These are phyloP conservation scores for Elsinoe perseae DNA, from an alignment of 2,329 filamentous ascomycete species.

Conservation along the genomic window DNA sequence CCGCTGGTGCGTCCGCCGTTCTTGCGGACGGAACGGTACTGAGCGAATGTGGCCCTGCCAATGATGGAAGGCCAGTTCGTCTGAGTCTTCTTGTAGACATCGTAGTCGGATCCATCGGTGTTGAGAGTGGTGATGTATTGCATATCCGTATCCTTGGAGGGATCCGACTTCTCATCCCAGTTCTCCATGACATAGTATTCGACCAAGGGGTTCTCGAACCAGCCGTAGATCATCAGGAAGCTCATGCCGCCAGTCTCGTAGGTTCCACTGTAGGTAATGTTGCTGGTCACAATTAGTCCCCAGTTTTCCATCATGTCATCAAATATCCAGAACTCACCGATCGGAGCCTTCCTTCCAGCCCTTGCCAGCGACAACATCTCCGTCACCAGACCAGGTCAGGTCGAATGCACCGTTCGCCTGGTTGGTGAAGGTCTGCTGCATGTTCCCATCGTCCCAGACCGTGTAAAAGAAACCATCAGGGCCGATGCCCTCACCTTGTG, in stretches of 20 bases:
- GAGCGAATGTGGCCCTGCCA: constrained; percentile 36
- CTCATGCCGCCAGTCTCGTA: constrained; percentile 27
- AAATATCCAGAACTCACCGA: background rate
- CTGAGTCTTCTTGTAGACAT: constrained; percentile 33
- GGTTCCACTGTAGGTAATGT: constrained; percentile 25
- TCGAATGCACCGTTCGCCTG: constrained; percentile 11
- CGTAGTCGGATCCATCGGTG: constrained; percentile 33
- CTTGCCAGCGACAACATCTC: constrained; percentile 16
- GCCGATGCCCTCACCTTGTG: constrained; percentile 11
- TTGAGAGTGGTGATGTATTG: constrained; percentile 37
- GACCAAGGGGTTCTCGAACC: constrained; percentile 42
- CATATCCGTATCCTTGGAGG: constrained; percentile 28
- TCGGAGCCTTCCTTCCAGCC: constrained; percentile 14
- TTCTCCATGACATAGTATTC: constrained; percentile 53
- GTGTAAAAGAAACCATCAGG: constrained; percentile 16
- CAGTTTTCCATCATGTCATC: background rate
- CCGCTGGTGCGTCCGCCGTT: constrained; percentile 26
- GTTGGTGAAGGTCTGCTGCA: constrained; percentile 14
- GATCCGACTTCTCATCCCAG: constrained; percentile 23
- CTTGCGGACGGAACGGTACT: constrained; percentile 38
- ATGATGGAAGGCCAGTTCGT: constrained; percentile 35
- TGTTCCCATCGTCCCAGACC: constrained; percentile 13
- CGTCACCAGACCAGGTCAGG: constrained; percentile 12
- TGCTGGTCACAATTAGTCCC: background rate
- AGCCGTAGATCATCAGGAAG: constrained; percentile 41